These are phyloP conservation scores for Salisapilia sapeloensis DNA, from an alignment of 352 stramenopile genomes.

Conservation along the genomic window DNA sequence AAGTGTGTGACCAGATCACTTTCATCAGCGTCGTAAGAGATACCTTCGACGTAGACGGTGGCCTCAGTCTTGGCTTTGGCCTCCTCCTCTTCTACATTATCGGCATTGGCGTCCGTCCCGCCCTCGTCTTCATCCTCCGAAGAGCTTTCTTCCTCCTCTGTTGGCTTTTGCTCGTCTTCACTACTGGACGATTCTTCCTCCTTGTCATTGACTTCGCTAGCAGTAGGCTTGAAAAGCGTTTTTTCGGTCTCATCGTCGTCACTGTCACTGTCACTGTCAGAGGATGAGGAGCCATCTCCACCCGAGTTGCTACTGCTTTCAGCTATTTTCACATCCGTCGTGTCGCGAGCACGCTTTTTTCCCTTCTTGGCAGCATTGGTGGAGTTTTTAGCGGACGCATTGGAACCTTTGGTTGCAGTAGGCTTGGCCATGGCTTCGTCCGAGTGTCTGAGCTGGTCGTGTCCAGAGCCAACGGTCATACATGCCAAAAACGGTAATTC, in stretches of 20 bases:
- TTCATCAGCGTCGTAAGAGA: conserved; percentile 86
- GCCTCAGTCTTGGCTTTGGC: conserved; percentile 59
- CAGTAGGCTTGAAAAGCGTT: neutral
- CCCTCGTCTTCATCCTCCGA: conserved; percentile 10
- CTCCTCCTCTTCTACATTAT: conserved; percentile 11
- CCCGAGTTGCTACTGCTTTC: too few relatives aligned
- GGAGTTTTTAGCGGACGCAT: too few relatives aligned
- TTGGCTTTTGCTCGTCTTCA: conserved; percentile 3
- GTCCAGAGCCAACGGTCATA: too few relatives aligned
- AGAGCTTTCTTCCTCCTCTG: conserved; percentile 60
- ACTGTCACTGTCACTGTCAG: conserved; percentile 11
- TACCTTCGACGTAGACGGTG: conserved; percentile 90
- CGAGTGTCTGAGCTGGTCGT: too few relatives aligned
- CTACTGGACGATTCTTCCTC: conserved; percentile 2
- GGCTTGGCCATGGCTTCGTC: too few relatives aligned
- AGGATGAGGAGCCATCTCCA: too few relatives aligned
- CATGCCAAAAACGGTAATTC: too few relatives aligned
- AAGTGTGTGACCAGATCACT: conserved; percentile 87
- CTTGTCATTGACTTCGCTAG: conserved; percentile 2
- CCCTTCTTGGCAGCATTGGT: too few relatives aligned
- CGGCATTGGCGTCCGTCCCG: conserved; percentile 9
- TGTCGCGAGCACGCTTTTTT: too few relatives aligned
- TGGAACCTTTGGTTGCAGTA: too few relatives aligned
- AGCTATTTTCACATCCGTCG: too few relatives aligned
- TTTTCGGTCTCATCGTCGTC: conserved; percentile 4